Evolutionary conservation across 345 rosid genomes (phyloP).

Genomic region (Populus ilicifolia): DNA sequence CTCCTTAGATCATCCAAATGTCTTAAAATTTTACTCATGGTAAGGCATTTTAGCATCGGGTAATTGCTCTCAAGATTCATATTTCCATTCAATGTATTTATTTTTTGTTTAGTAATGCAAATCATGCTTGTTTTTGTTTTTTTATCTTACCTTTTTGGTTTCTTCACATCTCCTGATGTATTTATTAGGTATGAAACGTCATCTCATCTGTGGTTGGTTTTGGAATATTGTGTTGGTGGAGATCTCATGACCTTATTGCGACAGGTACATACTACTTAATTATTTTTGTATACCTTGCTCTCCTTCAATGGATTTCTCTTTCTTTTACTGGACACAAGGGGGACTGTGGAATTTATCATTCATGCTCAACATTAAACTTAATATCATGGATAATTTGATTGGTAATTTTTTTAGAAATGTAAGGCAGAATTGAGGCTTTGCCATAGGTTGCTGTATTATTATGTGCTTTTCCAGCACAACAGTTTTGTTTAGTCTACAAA

Average conservation of each 20-base stretch:
- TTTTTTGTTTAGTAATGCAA: background rate
- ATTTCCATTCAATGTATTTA: background rate
- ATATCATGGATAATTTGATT: background rate
- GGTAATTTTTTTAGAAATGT: background rate
- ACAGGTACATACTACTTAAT: conserved; percentile 51
- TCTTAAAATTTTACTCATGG: conserved; percentile 85
- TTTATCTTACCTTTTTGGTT: background rate
- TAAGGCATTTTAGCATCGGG: conserved; percentile 23
- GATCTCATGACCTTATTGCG: conserved; percentile 76
- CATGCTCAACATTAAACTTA: background rate
- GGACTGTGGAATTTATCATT: background rate
- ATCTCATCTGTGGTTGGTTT: conserved; percentile 94
- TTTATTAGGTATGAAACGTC: conserved; percentile 85
- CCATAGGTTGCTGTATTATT: background rate
- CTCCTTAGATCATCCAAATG: conserved; percentile 71
- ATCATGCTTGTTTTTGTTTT: background rate
- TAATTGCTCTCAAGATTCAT: background rate
- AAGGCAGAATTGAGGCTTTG: background rate
- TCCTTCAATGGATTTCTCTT: background rate
- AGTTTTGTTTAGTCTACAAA: background rate
- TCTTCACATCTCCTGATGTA: background rate
- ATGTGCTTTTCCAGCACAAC: background rate
- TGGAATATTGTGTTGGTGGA: conserved; percentile 97
- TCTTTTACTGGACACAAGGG: background rate
- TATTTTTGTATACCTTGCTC: background rate